Base-by-base conservation (phyloP, 345 rosid genomes). In the Murraya paniculata region DNA sequence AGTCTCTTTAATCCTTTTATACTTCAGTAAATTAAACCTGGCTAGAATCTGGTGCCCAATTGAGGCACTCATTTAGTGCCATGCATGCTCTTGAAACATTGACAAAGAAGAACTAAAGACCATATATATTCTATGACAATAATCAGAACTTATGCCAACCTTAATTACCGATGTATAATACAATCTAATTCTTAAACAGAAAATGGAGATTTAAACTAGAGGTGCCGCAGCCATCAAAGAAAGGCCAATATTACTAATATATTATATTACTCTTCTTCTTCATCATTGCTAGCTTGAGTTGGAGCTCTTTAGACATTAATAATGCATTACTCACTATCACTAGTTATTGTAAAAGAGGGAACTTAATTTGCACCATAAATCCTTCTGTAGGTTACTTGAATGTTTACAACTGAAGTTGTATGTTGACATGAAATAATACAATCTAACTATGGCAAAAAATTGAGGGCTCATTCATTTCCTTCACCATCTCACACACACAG, bases 391-490 rank as follows among this genome's bases (percentile, higher is more conserved):
- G 14, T n/a, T 19, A 33, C 11, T 31, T 8, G 16, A 16, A 6
- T 64, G 27, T 7, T 35, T 35, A 36, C 7, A 66, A 31, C 18
- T 31, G 0, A 67, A 33, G 21, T 11, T 13, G 9, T 66, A 9
- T 7, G 1, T 22, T n/a, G 22, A 9, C 45, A 66, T 36, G 70
- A 21, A 66, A 21, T 36, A 22, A 33, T 33, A 22, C 14, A 22
- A 36, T 67, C 53, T n/a, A 67, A 67, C 71, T 38, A 67, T 67
- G 70, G 50, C 71, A 36, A 28, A 2, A 67, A 31, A 67, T 67
- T 67, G 31, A 68, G 56, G 36, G 71, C 55, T 64, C 68, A 39
- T 68, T 36, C 7, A 66, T 35, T 66, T 66, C 48, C 45, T 65
- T 66, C 25, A 66, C 22, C 16, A 28, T 62, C 66, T 62, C n/a